Evolutionary conservation across 306 rosid species (phyloP), one percentile per base, ranked within the genome.

Genomic region (Spatholobus suberectus): DNA sequence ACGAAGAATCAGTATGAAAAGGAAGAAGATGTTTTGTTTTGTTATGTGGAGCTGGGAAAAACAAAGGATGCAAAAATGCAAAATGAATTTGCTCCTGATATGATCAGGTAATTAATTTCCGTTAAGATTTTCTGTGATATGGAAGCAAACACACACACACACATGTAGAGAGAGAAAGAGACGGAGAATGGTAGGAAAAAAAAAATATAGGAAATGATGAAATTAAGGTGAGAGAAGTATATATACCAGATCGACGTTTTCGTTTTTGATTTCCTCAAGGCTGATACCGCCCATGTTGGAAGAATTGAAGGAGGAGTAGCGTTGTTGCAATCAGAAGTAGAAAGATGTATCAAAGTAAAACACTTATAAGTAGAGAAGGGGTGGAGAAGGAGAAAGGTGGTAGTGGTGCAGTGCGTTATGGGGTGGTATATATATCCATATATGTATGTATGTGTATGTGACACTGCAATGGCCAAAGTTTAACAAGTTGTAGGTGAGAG

Each of bases 211-310:
- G n/a, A n/a, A n/a, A n/a, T n/a, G n/a, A n/a, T n/a, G n/a, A n/a
- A n/a, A n/a, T n/a, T n/a, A n/a, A n/a, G n/a, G 8, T 14, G 5
- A 46, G 12, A 12, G n/a, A 82, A 29, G n/a, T n/a, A 15, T 24
- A 15, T 3, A 49, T 84, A 95, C 99, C 98, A 95, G 89, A 92
- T 95, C 99, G 62, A 95, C 93, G 82, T 87, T 83, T 79, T 95
- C 99, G 59, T 93, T 95, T 67, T 90, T 95, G 4, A 95, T 93
- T 91, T 95, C 96, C 58, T 95, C 98, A 32, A 95, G 99, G 82
- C 90, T 86, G 89, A 93, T 90, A 34, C 81, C 90, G 21, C 87
- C 92, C 99, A 93, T 94, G 81, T 14, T 35, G 73, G 75, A 52
- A 70, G 54, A 17, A 51, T 17, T 20, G 76, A 6, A 15, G 11